Evolutionary conservation across 225 moss, liverwort and hornwort genomes (phyloP), one percentile per base, ranked within the genome.

Genomic region (Bryum argenteum): DNA sequence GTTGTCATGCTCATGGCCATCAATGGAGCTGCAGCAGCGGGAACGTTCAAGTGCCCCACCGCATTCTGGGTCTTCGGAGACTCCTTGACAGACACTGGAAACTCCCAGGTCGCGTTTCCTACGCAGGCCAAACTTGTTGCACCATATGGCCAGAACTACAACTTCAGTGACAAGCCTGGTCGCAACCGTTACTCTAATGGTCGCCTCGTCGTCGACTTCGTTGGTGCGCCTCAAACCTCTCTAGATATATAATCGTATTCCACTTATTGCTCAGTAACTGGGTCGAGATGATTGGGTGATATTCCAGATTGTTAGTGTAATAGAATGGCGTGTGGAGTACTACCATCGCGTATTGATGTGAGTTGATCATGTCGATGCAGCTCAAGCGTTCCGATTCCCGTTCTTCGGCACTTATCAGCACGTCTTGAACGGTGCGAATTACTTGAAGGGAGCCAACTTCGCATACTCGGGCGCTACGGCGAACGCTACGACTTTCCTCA

Each of bases 381-480:
- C 86, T 16, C 82, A 80, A 64, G 74, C 77, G 2, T 83, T 86
- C 14, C 1, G 0, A 1, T 72, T 24, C 16, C 71, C 65, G 1
- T 86, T 86, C 37, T 86, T 71, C 39, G 82, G 82, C 24, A 82
- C 80, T 14, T 83, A 86, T 19, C 11, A 6, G 75, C 86, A 86
- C 53, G 57, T 44, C 7, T 60, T 80, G 52, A 82, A 80, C 14
- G 65, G 68, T 43, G 82, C 71, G 10, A 69, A 78, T 69, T 80
- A 86, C 18, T 0, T n/a, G 3, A 77, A 3, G 10, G 86, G 86
- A 10, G 77, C 61, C 75, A 86, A 86, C 72, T 86, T 86, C 20
- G 82, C 80, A 11, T 83, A 83, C 39, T 2, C 65, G 2, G 86
- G 86, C n/a, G 86, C 86, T 20, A 75, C 80, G 8, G 82, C 83